Evolutionary conservation across 2,329 filamentous ascomycete genomes (phyloP), one percentile per base, ranked within the genome.

Genomic region (Pseudogymnoascus sp.): DNA sequence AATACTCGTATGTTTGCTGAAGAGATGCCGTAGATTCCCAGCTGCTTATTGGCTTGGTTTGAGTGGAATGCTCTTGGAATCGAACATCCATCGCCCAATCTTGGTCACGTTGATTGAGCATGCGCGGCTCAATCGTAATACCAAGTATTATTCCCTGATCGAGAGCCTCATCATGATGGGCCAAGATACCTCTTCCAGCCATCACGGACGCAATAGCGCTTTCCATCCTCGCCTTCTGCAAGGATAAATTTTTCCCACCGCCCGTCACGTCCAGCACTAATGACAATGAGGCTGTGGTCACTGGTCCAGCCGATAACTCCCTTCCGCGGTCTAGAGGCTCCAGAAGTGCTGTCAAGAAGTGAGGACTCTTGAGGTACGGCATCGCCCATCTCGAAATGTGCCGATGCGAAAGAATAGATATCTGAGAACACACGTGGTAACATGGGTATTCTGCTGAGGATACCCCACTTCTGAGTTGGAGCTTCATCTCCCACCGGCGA

Each of bases 361-460:
- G 21, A 28, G 14, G 28, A 75, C 7, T 80, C 80, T 46, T 80
- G 77, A 0, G 82, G 79, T 53, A 82, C 77, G 14, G 80, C 80
- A 34, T 95, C 88, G 2, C 90, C 91, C 38, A 91, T 88, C 69
- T 95, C 88, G 69, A 97, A 97, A 36, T 88, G 86, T 2, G 85
- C 84, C 42, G 87, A 91, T 3, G 90, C 84, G 70, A 93, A 93
- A 0, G 91, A 96, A 74, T 97, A 96, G 7, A 88, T 83, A 68
- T 97, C 95, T 1, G 90, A 93, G 73, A 97, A 96, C 31, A 95
- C 82, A 43, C 90, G 85, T 1, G 95, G 95, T 68, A 97, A 85
- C 63, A 96, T 79, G 0, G 93, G 93, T 5, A 97, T 84, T 70
- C 88, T 93, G 66, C 90, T 87, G 4, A 97, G 78, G 56, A 96